Evolutionary conservation across 2,329 filamentous ascomycete genomes (phyloP), one percentile per base, ranked within the genome.

Genomic region (Diaporthe sp.): DNA sequence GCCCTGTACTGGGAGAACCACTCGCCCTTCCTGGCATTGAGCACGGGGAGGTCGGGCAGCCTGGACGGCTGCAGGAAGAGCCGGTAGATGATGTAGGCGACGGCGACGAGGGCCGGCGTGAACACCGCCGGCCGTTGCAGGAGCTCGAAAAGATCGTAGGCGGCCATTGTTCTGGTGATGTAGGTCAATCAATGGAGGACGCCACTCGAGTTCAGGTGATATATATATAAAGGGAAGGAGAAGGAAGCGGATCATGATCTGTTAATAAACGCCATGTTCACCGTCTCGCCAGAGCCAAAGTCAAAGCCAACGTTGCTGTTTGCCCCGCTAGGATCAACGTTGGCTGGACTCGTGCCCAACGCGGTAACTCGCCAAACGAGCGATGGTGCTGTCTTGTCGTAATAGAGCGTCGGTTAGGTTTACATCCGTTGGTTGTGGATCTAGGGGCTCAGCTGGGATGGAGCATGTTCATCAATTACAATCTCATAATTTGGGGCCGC

Each of bases 1-100:
- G 83, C 83, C 49, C 80, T 79, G 15, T 76, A 31, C 8, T 80
- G 76, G 9, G 82, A 78, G 72, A 84, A 83, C 82, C 81, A 84
- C 73, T 84, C 82, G 19, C 80, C 80, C n/a, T 81, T 73, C n/a
- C 75, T 79, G 7, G 80, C 78, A 31, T 82, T 81, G 46, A 84
- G 60, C 60, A 84, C 80, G 9, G 81, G 82, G 10, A 84, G 65
- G 22, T 81, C 77, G 25, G 81, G 82, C 13, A 81, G 75, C 46
- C 73, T 76, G 6, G 79, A 78, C 1, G 79, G 78, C 49, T 78
- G 76, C 39, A 82, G 73, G 46, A 79, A 76, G 17, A 81, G 73
- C 37, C 79, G 78, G 74, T 82, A 82, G 22, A 81, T 9, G n/a
- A 81, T 4, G 68, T 78, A 81, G 15, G 72, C 78, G 46, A 79